Evolutionary conservation across 2,329 filamentous ascomycete genomes (phyloP), one percentile per base, ranked within the genome.

Genomic region (Ophiocordyceps australis): DNA sequence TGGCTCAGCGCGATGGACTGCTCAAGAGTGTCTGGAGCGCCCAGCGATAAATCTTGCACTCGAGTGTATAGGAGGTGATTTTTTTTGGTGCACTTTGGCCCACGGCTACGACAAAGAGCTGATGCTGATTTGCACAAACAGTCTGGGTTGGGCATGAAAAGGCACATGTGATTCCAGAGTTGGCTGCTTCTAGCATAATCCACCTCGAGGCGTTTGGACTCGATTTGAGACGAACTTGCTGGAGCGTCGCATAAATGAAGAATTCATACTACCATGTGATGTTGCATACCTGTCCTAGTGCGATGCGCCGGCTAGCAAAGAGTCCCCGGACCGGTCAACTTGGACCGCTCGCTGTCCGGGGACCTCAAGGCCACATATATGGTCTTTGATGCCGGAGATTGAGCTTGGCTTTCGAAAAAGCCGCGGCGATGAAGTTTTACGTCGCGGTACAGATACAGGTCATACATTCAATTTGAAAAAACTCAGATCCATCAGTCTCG

Each of bases 1-100:
- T 98, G 50, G 69, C 85, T 43, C 89, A 98, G 73, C 74, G 80
- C 45, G 91, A 98, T 56, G 89, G 89, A 41, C 79, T 92, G 60
- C 58, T 98, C 58, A 95, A 95, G 81, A 79, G 61, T 55, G 89
- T 98, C 55, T 98, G 89, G 89, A 80, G 71, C 62, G 78, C 72
- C 40, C 54, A 65, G 50, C 62, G 66, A 59, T 71, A 70, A 62
- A 51, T 37, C 35, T 30, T 30, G 27, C 31, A 32, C 32, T n/a
- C n/a, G n/a, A n/a, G n/a, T n/a, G n/a, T n/a, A n/a, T n/a, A n/a
- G n/a, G n/a, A n/a, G n/a, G n/a, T n/a, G n/a, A n/a, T n/a, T n/a
- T n/a, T n/a, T n/a, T n/a, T n/a, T n/a, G n/a, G n/a, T n/a, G 19
- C 11, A 25, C 9, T 14, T 5, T 11, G 9, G n/a, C 18, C 15